Percentiles rank a stretch among this genome's conserved stretches.
Conservation (phyloP, 371 early-diverging fungal species). For the Circinella umbellata region DNA sequence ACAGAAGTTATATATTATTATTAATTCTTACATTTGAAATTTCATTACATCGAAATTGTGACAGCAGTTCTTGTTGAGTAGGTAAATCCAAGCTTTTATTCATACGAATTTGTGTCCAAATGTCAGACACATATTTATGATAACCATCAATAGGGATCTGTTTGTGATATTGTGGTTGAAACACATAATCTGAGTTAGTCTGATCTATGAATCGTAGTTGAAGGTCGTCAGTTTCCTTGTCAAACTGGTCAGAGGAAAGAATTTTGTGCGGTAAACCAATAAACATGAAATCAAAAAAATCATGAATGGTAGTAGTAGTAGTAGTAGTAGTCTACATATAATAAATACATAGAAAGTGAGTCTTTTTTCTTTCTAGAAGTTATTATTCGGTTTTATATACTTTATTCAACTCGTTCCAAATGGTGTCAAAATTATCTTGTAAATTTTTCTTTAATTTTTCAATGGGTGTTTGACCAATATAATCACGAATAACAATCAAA, state of each 20-base stretch:
- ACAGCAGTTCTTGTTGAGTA: slow-evolving; percentile 96
- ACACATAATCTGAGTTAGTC: slow-evolving; percentile 75
- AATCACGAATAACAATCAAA: slow-evolving; percentile 96
- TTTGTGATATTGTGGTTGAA: slow-evolving; percentile 86
- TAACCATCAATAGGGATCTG: slow-evolving; percentile 96
- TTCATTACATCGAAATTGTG: slow-evolving; percentile 98
- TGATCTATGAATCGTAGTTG: slow-evolving; percentile 81
- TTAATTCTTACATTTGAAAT: slow-evolving; percentile 68
- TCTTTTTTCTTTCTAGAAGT: slow-evolving; percentile 23
- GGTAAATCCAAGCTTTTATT: slow-evolving; percentile 97
- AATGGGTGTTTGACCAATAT: slow-evolving; percentile 75
- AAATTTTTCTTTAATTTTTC: slow-evolving; percentile 75
- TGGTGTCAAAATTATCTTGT: slow-evolving; percentile 81
- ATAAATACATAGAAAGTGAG: too few relatives aligned
- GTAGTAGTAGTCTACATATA: too few relatives aligned
- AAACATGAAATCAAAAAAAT: slow-evolving; percentile 94
- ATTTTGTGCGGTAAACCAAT: slow-evolving; percentile 93
- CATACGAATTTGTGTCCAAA: slow-evolving; percentile 93
- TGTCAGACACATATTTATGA: slow-evolving; percentile 83
- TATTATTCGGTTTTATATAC: too few relatives aligned
- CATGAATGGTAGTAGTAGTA: slow-evolving; percentile 55
- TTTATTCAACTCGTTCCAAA: slow-evolving; percentile 89
- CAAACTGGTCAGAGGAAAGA: slow-evolving; percentile 84
- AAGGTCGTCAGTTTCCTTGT: slow-evolving; percentile 68
- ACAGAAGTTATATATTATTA: too few relatives aligned